A percentile compares a stretch with the other conserved stretches of the same genome.
phyloP scores from a whole-genome alignment of 768 basidiomycete genomes.

The Tricholoma saponaceum region DNA sequence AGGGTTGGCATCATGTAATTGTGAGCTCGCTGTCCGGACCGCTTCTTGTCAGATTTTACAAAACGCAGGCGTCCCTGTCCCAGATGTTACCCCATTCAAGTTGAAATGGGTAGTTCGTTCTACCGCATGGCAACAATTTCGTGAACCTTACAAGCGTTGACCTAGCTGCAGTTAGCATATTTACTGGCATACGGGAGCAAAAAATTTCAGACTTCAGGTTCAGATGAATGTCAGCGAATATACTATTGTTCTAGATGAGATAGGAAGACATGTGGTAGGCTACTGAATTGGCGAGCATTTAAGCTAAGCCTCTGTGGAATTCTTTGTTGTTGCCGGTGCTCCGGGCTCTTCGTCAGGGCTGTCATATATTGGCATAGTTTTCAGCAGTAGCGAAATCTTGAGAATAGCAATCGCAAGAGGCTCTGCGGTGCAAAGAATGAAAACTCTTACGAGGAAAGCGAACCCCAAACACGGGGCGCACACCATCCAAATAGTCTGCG shows the following conservation, averaged over 20 bases:
- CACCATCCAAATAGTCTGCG: constrained; percentile 68
- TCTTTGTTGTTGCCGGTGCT: not conserved
- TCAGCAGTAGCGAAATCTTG: constrained; percentile 39
- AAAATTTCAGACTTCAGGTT: not conserved
- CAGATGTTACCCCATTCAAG: constrained; percentile 4
- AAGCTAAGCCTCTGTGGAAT: constrained; percentile 8
- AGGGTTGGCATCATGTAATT: constrained; percentile 7
- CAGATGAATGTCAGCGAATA: not conserved
- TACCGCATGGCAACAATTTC: not conserved
- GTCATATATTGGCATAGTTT: constrained; percentile 31
- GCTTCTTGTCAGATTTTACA: constrained; percentile 4
- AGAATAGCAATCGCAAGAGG: constrained; percentile 4
- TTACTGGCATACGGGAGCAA: not conserved
- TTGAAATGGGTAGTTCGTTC: not conserved
- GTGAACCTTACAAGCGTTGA: not conserved
- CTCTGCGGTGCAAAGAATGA: not conserved
- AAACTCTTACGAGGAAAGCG: constrained; percentile 50
- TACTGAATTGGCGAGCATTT: not conserved
- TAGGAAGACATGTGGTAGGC: not conserved
- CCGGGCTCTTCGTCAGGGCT: constrained; percentile 6
- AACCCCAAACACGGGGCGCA: constrained; percentile 67
- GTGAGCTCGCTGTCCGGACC: constrained; percentile 1
- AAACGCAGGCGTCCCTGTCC: not conserved
- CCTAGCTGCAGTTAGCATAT: not conserved
- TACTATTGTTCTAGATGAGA: not conserved